These are phyloP conservation scores for Prunus kanzakura DNA, from an alignment of 306 rosid genomes.

Conservation along the genomic window DNA sequence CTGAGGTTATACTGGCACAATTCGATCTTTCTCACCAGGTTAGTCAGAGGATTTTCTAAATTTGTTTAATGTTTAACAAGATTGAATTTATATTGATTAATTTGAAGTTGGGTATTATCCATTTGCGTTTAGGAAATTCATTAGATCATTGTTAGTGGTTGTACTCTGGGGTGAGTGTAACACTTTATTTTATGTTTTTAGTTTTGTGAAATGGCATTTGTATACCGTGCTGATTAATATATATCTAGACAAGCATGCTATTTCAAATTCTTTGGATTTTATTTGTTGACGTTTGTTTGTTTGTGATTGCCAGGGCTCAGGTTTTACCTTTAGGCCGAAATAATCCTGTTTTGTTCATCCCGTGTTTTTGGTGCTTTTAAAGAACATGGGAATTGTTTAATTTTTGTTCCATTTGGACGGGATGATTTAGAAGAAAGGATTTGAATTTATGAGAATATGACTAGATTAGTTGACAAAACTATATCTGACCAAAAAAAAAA, in stretches of 20 bases:
- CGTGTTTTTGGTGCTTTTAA: neutral
- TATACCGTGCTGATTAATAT: neutral
- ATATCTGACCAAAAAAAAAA: neutral
- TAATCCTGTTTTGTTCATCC: neutral
- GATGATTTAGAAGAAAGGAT: neutral
- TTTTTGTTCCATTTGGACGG: neutral
- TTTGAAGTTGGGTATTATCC: neutral
- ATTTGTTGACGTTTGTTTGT: neutral
- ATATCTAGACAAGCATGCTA: neutral
- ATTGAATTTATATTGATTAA: neutral
- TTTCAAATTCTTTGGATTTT: neutral
- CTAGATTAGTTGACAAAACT: neutral
- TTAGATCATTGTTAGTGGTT: neutral
- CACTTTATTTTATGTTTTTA: neutral
- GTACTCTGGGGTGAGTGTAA: neutral
- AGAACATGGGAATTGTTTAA: neutral
- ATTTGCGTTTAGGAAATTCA: neutral
- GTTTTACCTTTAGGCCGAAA: neutral
- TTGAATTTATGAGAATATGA: neutral
- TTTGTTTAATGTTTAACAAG: neutral
- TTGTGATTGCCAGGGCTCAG: neutral
- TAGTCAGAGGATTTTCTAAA: constrained; percentile 7
- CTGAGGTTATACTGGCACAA: constrained; percentile 78
- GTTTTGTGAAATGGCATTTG: neutral
- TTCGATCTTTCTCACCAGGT: constrained; percentile 95